Evolutionary conservation across 768 basidiomycete genomes (phyloP).

Genomic region (Amyloporia xantha): DNA sequence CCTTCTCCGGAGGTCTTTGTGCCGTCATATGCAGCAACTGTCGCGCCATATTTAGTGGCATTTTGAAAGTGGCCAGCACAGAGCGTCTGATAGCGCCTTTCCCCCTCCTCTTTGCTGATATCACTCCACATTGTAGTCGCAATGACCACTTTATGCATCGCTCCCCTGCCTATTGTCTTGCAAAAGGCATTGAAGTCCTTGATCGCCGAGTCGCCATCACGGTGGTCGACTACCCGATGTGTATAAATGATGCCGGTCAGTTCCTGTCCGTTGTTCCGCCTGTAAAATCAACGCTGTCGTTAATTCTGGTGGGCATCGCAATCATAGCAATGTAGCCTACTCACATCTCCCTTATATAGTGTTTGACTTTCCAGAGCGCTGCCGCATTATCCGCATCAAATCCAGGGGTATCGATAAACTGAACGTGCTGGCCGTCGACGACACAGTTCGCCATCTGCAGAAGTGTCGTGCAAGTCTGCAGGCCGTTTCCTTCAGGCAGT

Average conservation of each 20-base stretch:
- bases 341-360: not conserved
- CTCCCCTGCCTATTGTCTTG: too few species aligned
- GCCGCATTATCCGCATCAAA: not conserved
- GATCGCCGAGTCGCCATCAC: not conserved
- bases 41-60: too few species aligned
- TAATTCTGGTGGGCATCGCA: not conserved
- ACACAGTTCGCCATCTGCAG: not conserved
- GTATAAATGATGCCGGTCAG: not conserved
- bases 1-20: too few species aligned
- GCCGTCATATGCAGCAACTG: too few species aligned
- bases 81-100: too few species aligned
- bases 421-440: not conserved
- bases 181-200: not conserved
- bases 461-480: not conserved
- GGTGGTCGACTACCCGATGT: not conserved
- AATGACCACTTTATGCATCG: too few species aligned
- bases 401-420: not conserved
- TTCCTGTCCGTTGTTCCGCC: not conserved
- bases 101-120: too few species aligned
- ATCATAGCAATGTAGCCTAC: not conserved
- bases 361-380: too few species aligned
- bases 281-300: not conserved
- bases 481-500: too few species aligned
- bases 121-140: too few species aligned
- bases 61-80: too few species aligned